A percentile compares a stretch with the other conserved stretches of the same genome.
Conservation (phyloP, 176 grass and related monocot species). For the Canna indica region DNA sequence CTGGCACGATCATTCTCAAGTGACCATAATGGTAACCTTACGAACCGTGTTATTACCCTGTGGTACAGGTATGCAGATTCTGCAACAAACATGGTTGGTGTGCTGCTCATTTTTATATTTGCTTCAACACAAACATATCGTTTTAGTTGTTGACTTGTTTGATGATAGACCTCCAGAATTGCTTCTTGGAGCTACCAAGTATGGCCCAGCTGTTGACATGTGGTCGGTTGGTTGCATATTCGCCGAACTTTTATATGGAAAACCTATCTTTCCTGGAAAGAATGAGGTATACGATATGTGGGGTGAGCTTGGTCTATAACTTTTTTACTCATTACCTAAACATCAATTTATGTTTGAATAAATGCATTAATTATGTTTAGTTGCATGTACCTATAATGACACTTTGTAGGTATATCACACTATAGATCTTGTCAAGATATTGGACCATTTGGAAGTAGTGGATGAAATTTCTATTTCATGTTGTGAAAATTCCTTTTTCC, state of each 20-base stretch:
- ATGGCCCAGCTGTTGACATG: constrained; percentile 89
- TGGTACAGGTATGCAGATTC: constrained; percentile 68
- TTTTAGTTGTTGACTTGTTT: background rate
- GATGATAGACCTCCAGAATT: constrained; percentile 77
- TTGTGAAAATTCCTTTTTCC: no score
- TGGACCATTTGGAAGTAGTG: no score
- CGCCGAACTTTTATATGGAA: constrained; percentile 80
- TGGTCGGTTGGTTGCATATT: constrained; percentile 99
- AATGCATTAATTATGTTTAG: no score
- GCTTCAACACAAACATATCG: no score
- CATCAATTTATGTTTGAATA: no score
- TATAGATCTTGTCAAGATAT: no score
- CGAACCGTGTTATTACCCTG: constrained; percentile 89
- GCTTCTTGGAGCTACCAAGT: constrained; percentile 70
- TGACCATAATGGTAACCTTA: constrained; percentile 81
- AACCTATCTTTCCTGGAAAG: constrained; percentile 82
- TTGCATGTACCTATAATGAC: no score
- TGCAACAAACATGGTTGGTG: no score
- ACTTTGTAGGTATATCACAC: no score
- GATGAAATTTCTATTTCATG: no score
- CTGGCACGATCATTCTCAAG: constrained; percentile 80
- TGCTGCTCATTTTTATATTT: no score
- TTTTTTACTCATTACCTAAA: no score
- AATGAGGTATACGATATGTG: constrained; percentile 72
- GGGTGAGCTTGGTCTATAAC: background rate